Percentiles rank a stretch among this genome's conserved stretches.
Conservation (phyloP, 768 basidiomycete genomes). For the Auriscalpium vulgare region DNA sequence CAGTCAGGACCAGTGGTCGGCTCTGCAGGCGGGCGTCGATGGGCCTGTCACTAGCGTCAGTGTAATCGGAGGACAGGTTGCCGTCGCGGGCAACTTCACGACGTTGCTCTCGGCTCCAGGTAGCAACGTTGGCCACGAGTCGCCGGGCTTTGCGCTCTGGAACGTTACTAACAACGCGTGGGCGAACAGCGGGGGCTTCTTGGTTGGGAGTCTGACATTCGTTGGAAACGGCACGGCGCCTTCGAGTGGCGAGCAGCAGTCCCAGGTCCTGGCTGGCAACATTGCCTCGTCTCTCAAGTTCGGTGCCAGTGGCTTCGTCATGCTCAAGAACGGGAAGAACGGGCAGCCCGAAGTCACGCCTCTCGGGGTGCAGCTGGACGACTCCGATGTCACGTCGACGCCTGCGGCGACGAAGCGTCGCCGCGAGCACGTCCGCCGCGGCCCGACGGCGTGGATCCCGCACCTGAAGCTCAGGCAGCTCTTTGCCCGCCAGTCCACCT, state of each 20-base stretch:
- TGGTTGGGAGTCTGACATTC: conserved; percentile 63
- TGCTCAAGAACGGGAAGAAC: conserved; percentile 56
- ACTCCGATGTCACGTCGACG: conserved; percentile 25
- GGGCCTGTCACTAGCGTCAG: conserved; percentile 63
- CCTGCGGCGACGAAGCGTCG: conserved; percentile 30
- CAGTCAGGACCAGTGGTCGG: conserved; percentile 51
- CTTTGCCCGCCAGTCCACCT: conserved; percentile 45
- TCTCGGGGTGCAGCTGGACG: conserved; percentile 49
- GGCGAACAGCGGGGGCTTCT: conserved; percentile 68
- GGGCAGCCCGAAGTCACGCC: conserved; percentile 51
- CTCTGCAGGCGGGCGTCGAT: conserved; percentile 68
- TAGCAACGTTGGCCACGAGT: conserved; percentile 25
- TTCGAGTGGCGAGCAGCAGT: conserved; percentile 26
- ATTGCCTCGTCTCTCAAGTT: conserved; percentile 48
- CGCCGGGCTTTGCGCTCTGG: conserved; percentile 72
- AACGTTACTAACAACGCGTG: conserved; percentile 51
- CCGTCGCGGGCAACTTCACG: conserved; percentile 74
- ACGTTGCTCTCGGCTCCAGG: conserved; percentile 30
- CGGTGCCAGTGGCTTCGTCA: conserved; percentile 74
- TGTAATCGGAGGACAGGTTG: conserved; percentile 40
- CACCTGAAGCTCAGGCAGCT: conserved; percentile 35
- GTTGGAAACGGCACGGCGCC: conserved; percentile 57
- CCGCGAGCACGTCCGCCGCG: conserved; percentile 28
- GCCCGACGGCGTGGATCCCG: conserved; percentile 40
- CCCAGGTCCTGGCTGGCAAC: conserved; percentile 66